A percentile compares a stretch with the other conserved stretches of the same genome.
These are phyloP conservation scores for Musa schizocarpa DNA, from an alignment of 176 grass and related monocot species.

Conservation along the genomic window DNA sequence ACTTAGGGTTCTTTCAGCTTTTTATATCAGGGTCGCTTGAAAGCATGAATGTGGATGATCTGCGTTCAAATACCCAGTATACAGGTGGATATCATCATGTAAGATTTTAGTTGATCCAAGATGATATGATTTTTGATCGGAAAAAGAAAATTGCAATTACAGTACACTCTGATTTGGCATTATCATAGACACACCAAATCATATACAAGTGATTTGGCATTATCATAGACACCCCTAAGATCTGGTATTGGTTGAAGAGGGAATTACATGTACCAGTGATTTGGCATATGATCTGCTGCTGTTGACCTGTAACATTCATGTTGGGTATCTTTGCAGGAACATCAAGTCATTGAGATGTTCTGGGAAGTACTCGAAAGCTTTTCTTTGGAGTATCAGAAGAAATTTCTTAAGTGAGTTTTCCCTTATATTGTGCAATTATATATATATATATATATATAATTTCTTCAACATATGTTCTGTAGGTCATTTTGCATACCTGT, in stretches of 20 bases:
- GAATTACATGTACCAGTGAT: too few species aligned
- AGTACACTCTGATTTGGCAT: background rate
- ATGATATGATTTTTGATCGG: background rate
- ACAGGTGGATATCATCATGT: constrained; percentile 80
- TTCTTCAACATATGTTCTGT: background rate
- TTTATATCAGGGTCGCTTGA: constrained; percentile 97
- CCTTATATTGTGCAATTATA: background rate
- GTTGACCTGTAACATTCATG: constrained; percentile 4
- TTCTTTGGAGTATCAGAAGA: constrained; percentile 72
- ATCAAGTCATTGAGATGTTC: constrained; percentile 79
- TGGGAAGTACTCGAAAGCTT: constrained; percentile 93
- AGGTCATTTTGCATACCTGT: background rate
- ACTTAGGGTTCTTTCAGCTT: constrained; percentile 30
- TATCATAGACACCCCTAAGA: too few species aligned
- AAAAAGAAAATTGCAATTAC: background rate
- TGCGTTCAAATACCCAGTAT: constrained; percentile 75
- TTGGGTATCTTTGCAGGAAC: constrained; percentile 42
- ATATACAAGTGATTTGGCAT: too few species aligned
- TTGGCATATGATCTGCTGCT: background rate
- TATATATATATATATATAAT: background rate
- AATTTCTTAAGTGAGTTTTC: constrained; percentile 76
- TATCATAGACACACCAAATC: too few species aligned
- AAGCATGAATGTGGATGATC: constrained; percentile 91
- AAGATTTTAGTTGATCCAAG: constrained; percentile 11
- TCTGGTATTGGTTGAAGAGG: background rate